Percentiles rank a stretch among this genome's conserved stretches.
These are phyloP conservation scores for Parastagonospora nodorum DNA, from an alignment of 2,329 filamentous ascomycete genomes.

Conservation along the genomic window DNA sequence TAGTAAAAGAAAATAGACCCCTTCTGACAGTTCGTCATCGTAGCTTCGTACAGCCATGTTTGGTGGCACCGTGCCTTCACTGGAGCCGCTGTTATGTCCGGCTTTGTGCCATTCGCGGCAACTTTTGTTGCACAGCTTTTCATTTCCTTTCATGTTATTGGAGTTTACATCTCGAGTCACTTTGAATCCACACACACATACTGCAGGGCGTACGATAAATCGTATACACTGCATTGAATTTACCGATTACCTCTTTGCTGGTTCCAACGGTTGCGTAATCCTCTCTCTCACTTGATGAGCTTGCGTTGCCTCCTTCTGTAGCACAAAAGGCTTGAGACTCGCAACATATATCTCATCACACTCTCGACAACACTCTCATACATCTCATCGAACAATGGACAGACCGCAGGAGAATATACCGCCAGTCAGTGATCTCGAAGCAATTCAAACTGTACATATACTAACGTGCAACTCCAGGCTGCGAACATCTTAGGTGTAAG, in stretches of 20 bases:
- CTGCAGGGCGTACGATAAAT: slow-evolving; percentile 5
- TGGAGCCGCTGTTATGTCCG: slow-evolving; percentile 15
- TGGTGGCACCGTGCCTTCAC: slow-evolving; percentile 18
- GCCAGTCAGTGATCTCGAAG: slow-evolving; percentile 26
- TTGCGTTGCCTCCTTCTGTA: neutral
- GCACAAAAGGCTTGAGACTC: neutral
- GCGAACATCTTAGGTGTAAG: slow-evolving; percentile 48
- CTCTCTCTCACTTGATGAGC: neutral
- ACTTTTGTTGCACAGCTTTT: slow-evolving; percentile 20
- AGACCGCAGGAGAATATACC: slow-evolving; percentile 43
- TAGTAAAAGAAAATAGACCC: slow-evolving; percentile 31
- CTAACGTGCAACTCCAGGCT: slow-evolving; percentile 39
- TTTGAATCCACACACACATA: slow-evolving; percentile 4
- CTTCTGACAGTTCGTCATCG: slow-evolving; percentile 33
- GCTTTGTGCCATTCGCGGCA: slow-evolving; percentile 19
- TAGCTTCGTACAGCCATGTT: slow-evolving; percentile 17
- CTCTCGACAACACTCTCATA: neutral
- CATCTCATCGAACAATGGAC: slow-evolving; percentile 20
- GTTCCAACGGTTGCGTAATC: neutral
- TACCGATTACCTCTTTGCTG: neutral
- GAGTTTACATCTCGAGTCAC: slow-evolving; percentile 6
- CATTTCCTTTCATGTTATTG: slow-evolving; percentile 14
- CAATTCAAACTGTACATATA: neutral
- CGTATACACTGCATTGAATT: slow-evolving; percentile 5
- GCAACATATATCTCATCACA: neutral